Evolutionary conservation across 208 protist species (phyloP).

Genomic region (Endotrypanum monterogeii): DNA sequence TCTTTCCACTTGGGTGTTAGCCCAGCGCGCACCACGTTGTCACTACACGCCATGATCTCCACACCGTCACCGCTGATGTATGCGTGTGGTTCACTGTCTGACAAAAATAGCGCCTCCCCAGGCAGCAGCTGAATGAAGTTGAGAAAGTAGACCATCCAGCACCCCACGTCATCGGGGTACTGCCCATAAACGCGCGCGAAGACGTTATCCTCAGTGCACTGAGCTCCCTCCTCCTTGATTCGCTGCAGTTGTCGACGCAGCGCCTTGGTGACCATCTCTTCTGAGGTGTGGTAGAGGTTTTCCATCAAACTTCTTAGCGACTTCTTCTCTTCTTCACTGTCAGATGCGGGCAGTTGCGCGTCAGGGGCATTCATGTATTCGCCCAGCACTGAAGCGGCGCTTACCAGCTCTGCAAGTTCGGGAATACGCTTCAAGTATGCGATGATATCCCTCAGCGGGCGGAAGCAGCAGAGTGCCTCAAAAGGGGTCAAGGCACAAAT

Average conservation of each 20-base stretch:
- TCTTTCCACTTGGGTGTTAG: conserved; percentile 98
- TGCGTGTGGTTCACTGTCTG: conserved; percentile 97
- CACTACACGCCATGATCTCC: conserved; percentile 97
- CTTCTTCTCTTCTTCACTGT: conserved; percentile 51
- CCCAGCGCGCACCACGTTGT: conserved; percentile 98
- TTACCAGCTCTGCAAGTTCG: conserved; percentile 47
- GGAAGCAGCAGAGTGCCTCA: conserved; percentile 97
- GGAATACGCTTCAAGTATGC: conserved; percentile 64
- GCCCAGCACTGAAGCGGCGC: conserved; percentile 36
- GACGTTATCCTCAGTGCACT: conserved; percentile 67
- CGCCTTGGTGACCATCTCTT: conserved; percentile 36
- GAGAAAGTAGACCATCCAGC: conserved; percentile 98
- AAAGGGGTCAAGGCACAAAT: conserved; percentile 94
- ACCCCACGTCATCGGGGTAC: conserved; percentile 97
- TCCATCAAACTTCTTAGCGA: conserved; percentile 66
- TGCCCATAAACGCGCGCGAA: conserved; percentile 88
- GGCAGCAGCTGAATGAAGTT: conserved; percentile 94
- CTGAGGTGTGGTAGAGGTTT: conserved; percentile 57
- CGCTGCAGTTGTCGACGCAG: conserved; percentile 60
- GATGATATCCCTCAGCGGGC: conserved; percentile 83
- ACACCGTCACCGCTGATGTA: conserved; percentile 97
- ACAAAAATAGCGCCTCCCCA: conserved; percentile 96
- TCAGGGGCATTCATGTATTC: conserved; percentile 21
- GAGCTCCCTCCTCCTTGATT: conserved; percentile 32
- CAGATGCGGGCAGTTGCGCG: conserved; percentile 22